phyloP scores from a whole-genome alignment of 176 grass and related monocot genomes.

The Ampelocalamus luodianensis region DNA sequence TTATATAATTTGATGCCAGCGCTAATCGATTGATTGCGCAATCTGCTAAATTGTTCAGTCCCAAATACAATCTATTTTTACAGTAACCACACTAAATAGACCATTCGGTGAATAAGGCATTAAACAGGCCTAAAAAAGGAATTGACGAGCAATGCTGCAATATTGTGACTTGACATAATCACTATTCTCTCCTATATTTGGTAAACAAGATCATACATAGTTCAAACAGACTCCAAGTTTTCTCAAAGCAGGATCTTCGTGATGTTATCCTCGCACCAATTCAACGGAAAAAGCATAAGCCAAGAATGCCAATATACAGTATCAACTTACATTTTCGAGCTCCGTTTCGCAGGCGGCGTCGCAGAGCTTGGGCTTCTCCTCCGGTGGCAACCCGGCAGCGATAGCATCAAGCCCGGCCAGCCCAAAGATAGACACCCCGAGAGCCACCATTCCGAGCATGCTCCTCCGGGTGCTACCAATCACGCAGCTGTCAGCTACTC shows the following conservation, averaged over 20 bases:
- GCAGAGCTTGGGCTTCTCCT: constrained; percentile 91
- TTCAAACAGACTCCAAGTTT: too few relatives aligned
- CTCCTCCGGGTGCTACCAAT: constrained; percentile 36
- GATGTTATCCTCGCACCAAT: not conserved
- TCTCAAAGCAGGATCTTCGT: not conserved
- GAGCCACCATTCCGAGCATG: constrained; percentile 44
- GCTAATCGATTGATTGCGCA: too few relatives aligned
- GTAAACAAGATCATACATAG: too few relatives aligned
- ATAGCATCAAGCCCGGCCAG: constrained; percentile 39
- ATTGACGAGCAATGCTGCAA: too few relatives aligned
- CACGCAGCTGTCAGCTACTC: not conserved
- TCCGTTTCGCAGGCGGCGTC: constrained; percentile 72
- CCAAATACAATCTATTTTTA: too few relatives aligned
- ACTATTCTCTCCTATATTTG: too few relatives aligned
- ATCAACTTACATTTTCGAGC: constrained; percentile 87
- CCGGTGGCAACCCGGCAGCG: constrained; percentile 87
- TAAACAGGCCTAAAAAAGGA: too few relatives aligned
- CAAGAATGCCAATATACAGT: not conserved
- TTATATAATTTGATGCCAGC: too few relatives aligned
- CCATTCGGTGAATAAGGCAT: too few relatives aligned
- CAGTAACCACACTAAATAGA: too few relatives aligned
- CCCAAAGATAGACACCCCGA: constrained; percentile 47
- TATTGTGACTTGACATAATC: too few relatives aligned
- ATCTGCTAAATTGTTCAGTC: too few relatives aligned
- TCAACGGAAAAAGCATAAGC: not conserved